Conservation (phyloP, 2,329 filamentous ascomycete species). For the Didymella sp. region DNA sequence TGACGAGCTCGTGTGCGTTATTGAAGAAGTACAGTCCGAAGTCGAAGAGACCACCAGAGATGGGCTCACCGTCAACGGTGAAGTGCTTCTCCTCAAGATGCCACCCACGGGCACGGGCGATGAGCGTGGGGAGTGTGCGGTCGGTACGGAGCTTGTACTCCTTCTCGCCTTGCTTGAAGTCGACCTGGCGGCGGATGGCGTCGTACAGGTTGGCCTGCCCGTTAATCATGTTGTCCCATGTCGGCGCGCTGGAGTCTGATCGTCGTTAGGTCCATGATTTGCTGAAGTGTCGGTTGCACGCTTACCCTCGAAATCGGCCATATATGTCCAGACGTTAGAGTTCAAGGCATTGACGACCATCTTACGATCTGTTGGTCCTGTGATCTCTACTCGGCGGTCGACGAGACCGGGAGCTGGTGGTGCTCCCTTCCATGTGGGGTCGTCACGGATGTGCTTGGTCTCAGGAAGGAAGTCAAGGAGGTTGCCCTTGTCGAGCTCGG, state of each 20-base stretch:
- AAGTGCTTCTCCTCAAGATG: constrained; percentile 99
- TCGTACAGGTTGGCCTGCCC: constrained; percentile 98
- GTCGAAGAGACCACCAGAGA: constrained; percentile 92
- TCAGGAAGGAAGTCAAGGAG: constrained; percentile 95
- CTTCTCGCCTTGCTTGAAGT: constrained; percentile 95
- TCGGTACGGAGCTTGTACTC: constrained; percentile 98
- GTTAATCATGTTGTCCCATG: constrained; percentile 99
- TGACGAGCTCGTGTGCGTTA: constrained; percentile 88
- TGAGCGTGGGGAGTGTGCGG: constrained; percentile 84
- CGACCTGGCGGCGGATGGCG: constrained; percentile 88
- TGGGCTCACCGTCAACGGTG: constrained; percentile 91
- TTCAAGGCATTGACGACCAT: constrained; percentile 99
- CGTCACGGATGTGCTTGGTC: constrained; percentile 93
- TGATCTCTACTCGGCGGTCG: constrained; percentile 95
- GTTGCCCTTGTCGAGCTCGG: constrained; percentile 87
- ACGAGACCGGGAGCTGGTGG: constrained; percentile 89
- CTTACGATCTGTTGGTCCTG: constrained; percentile 94
- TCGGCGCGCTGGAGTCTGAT: constrained; percentile 89
- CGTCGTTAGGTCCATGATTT: constrained; percentile 16
- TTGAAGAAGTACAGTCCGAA: constrained; percentile 99
- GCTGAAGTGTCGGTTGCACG: neutral
- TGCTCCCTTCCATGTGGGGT: constrained; percentile 91
- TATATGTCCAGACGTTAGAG: constrained; percentile 96
- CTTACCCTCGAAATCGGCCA: constrained; percentile 97
- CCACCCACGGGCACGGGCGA: constrained; percentile 95